Percentiles rank a stretch among this genome's conserved stretches.
These are phyloP conservation scores for Fusarium sp. DNA, from an alignment of 2,329 filamentous ascomycete species.

Conservation along the genomic window DNA sequence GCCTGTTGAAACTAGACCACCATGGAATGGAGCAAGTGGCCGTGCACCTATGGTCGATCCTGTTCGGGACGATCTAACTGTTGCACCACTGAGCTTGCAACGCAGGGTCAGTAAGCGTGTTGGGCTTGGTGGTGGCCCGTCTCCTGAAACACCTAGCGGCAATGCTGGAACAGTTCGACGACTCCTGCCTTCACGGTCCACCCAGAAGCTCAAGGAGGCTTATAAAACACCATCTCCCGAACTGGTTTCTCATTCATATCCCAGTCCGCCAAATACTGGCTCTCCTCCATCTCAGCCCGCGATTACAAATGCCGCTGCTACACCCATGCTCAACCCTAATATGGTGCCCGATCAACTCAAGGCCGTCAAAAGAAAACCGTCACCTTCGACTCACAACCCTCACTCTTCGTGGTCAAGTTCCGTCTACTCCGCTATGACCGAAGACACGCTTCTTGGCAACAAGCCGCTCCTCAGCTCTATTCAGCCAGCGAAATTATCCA, in stretches of 20 bases:
- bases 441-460: constrained; percentile 29
- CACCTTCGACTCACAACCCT: constrained; percentile 47
- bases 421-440: constrained; percentile 49
- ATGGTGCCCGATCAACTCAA: constrained; percentile 47
- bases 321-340: constrained; percentile 36
- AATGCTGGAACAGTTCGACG: constrained; percentile 49
- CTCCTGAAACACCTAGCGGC: constrained; percentile 51
- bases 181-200: constrained; percentile 50
- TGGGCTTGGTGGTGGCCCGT: constrained; percentile 40
- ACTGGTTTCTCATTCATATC: constrained; percentile 43
- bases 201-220: constrained; percentile 47
- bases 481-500: constrained; percentile 26
- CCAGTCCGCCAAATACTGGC: constrained; percentile 50
- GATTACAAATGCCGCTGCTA: constrained; percentile 23
- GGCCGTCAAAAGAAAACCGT: constrained; percentile 60
- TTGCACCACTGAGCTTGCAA: constrained; percentile 67
- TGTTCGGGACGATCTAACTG: constrained; percentile 68
- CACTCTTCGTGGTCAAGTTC: constrained; percentile 51
- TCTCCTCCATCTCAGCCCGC: constrained; percentile 34
- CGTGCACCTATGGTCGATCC: constrained; percentile 72
- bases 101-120: constrained; percentile 60
- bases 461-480: constrained; percentile 22
- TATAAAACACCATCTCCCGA: constrained; percentile 41
- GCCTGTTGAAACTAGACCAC: constrained; percentile 59
- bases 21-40: constrained; percentile 81